A percentile compares a stretch with the other conserved stretches of the same genome.
Conservation (phyloP, 225 moss, liverwort and hornwort genomes). For the Sphagnum contortum region DNA sequence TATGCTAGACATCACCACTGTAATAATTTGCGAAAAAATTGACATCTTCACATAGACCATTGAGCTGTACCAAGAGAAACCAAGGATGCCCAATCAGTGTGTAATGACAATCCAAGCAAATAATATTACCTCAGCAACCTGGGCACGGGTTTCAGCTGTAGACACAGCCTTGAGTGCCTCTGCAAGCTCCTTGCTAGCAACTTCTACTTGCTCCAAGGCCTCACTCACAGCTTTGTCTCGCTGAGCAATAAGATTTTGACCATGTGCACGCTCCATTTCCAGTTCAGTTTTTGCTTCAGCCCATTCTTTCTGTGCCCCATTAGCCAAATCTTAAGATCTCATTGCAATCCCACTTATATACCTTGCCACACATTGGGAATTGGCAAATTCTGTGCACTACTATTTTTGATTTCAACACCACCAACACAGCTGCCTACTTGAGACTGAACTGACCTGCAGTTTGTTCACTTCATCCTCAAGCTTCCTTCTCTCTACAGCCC, state of each 20-base stretch:
- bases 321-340: no score
- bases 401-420: no score
- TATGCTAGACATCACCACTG: no score
- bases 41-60: no score
- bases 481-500: slow-evolving; percentile 70
- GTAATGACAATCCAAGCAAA: no score
- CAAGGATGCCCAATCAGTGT: no score
- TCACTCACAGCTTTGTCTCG: slow-evolving; percentile 75
- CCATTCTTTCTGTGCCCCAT: slow-evolving; percentile 67
- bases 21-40: no score
- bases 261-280: slow-evolving; percentile 83
- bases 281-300: slow-evolving; percentile 74
- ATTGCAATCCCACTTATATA: no score
- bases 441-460: slow-evolving; percentile 46
- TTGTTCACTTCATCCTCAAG: slow-evolving; percentile 70
- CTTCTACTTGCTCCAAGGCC: slow-evolving; percentile 76
- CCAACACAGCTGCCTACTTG: no score
- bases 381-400: no score
- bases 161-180: slow-evolving; percentile 84
- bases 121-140: slow-evolving; percentile 67
- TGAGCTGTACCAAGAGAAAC: no score
- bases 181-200: slow-evolving; percentile 73
- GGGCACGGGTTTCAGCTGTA: slow-evolving; percentile 85
- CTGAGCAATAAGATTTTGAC: slow-evolving; percentile 51
- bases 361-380: no score